Percentiles rank a stretch among this genome's conserved stretches.
Conservation (phyloP, 2,329 filamentous ascomycete genomes). For the Diaporthe vexans region DNA sequence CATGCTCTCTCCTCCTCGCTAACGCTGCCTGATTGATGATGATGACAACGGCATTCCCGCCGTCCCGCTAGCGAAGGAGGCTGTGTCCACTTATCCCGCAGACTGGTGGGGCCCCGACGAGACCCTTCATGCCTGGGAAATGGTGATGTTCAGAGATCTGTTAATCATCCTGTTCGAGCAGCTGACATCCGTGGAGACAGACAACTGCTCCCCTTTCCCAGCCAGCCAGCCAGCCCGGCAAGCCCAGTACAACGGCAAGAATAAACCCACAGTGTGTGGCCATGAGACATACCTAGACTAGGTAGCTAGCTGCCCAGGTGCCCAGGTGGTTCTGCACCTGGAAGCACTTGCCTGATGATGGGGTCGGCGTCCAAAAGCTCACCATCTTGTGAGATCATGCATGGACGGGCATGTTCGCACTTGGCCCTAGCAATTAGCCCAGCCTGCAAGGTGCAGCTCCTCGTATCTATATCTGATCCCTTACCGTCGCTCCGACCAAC, state of each 20-base stretch:
- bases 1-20: background rate
- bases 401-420: background rate
- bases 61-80: conserved; percentile 16
- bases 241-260: background rate
- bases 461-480: background rate
- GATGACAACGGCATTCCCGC: conserved; percentile 29
- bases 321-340: no score
- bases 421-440: background rate
- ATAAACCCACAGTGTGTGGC: background rate
- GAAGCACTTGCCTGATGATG: no score
- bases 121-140: conserved; percentile 30
- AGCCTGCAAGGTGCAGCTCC: background rate
- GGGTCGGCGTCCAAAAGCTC: no score
- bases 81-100: conserved; percentile 23
- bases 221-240: background rate
- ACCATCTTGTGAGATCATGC: background rate
- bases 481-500: conserved; percentile 5
- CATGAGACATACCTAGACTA: no score
- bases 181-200: background rate
- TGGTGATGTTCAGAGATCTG: conserved; percentile 17
- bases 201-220: conserved; percentile 3
- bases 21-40: background rate
- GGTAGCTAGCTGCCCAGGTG: background rate
- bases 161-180: conserved; percentile 6
- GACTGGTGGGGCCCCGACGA: conserved; percentile 12